Percentiles rank a stretch among this genome's conserved stretches.
Evolutionary conservation across 2,329 filamentous ascomycete species (phyloP).

Genomic region (Diaporthe citrichinensis): DNA sequence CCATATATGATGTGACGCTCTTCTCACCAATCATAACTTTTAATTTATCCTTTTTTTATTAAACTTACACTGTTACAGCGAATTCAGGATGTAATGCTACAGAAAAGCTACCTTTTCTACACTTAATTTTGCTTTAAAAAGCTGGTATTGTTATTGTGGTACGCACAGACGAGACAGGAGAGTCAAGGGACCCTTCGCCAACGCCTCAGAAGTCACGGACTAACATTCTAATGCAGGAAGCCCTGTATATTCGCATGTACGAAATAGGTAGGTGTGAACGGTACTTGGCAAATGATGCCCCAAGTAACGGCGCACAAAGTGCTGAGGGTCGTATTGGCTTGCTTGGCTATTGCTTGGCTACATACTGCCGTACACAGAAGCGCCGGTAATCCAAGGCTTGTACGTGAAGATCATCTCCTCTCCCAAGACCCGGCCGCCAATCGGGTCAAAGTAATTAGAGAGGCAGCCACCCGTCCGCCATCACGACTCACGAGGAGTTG

Average conservation of each 20-base stretch:
- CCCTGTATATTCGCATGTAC: constrained; percentile 19
- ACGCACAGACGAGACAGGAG: no score
- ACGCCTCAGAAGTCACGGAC: no score
- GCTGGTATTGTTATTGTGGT: no score
- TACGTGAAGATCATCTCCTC: constrained; percentile 12
- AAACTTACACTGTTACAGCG: no score
- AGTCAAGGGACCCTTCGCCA: no score
- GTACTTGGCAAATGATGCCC: constrained; percentile 12
- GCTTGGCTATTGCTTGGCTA: constrained; percentile 36
- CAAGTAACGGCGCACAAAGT: background rate
- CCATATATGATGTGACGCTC: no score
- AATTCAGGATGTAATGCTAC: no score
- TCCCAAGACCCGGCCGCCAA: background rate
- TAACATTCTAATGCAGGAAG: no score
- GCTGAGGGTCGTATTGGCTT: constrained; percentile 8
- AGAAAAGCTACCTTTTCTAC: no score
- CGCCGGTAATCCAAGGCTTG: constrained; percentile 19
- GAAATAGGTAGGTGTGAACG: constrained; percentile 35
- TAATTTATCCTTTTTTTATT: no score
- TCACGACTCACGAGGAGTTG: constrained; percentile 13
- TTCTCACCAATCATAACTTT: no score
- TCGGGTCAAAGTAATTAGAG: background rate
- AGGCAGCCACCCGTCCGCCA: background rate
- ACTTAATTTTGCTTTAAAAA: no score
- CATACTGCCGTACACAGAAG: background rate